Evolutionary conservation across 352 stramenopile species (phyloP), one percentile per base, ranked within the genome.

Genomic region (Phytophthora syringae): DNA sequence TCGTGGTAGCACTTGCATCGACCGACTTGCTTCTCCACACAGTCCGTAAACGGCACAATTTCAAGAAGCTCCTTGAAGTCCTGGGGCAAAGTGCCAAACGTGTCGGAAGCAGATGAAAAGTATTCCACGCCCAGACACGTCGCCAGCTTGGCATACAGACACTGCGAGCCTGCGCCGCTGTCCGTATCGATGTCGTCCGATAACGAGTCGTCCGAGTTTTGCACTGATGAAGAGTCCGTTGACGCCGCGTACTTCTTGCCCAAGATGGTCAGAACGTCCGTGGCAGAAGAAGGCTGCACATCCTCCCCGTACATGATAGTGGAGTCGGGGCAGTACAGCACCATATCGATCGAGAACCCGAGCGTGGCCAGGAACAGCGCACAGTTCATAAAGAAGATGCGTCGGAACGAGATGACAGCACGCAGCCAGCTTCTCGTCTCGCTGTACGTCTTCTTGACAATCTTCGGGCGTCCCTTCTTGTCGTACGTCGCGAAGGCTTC

Each of bases 371-470:
- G 49, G 30, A 95, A 94, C 48, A 95, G 54, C 25, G 83, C 76
- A 42, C 70, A 88, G 60, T 94, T 93, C 72, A 88, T 91, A 22
- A 93, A 79, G 55, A 95, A 94, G 50, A 95, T 92, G 48, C 84
- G 87, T 10, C 85, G 84, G 64, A 93, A 95, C 34, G 84, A 92
- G 21, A 88, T 67, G 16, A 95, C 74, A 22, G 86, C 86, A 9
- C 86, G 83, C 16, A 83, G 10, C 84, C 85, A 95, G 18, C 77
- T 88, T 18, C 84, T 76, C 28, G 85, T 92, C 72, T 95, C 86
- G 40, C 72, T 80, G 64, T 81, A 95, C 21, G 83, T 91, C 64
- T 95, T 95, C 59, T 92, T 92, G 22, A 90, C 84, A 22, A 88
- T 70, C 64, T 95, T 93, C 5, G 85, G 84, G 12, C 79, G 75